Conservation (phyloP, 108 stramenopile species). For the Fragilariopsis cylindrus region DNA sequence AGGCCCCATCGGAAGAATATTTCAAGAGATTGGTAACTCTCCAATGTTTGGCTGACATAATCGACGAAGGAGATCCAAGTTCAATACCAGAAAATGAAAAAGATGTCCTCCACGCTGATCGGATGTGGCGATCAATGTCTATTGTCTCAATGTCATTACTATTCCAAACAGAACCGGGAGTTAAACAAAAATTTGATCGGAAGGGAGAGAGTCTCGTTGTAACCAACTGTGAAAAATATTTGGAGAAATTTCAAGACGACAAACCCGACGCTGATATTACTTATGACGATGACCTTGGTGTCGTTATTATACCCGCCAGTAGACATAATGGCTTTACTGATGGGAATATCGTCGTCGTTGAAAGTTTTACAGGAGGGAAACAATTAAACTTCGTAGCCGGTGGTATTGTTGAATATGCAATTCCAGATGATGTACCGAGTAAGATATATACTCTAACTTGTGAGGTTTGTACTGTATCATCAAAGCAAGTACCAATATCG, state of each 20-base stretch:
- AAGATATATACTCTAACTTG: conserved; percentile 30
- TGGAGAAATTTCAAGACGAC: conserved; percentile 29
- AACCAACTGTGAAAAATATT: conserved; percentile 33
- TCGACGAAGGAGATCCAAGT: conserved; percentile 31
- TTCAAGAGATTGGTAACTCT: conserved; percentile 31
- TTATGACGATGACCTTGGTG: conserved; percentile 6
- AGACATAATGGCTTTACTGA: conserved; percentile 11
- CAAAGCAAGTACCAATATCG: conserved; percentile 32
- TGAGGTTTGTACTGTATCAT: conserved; percentile 47
- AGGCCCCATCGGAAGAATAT: conserved; percentile 34
- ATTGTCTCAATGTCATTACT: conserved; percentile 33
- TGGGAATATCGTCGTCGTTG: conserved; percentile 34
- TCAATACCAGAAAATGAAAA: conserved; percentile 30
- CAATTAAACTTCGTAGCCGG: conserved; percentile 43
- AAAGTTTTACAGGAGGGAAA: conserved; percentile 36
- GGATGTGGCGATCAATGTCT: conserved; percentile 32
- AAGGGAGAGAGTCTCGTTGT: conserved; percentile 19
- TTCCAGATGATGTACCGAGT: conserved; percentile 29
- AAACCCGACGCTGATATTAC: conserved; percentile 18
- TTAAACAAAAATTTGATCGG: conserved; percentile 25
- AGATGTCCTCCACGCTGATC: conserved; percentile 32
- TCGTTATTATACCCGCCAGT: conserved; percentile 28
- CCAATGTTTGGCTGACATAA: conserved; percentile 32
- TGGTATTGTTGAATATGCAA: conserved; percentile 37
- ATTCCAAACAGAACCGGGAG: conserved; percentile 31